These are phyloP conservation scores for Bodo saltans DNA, from an alignment of 78 protist species.

Conservation along the genomic window DNA sequence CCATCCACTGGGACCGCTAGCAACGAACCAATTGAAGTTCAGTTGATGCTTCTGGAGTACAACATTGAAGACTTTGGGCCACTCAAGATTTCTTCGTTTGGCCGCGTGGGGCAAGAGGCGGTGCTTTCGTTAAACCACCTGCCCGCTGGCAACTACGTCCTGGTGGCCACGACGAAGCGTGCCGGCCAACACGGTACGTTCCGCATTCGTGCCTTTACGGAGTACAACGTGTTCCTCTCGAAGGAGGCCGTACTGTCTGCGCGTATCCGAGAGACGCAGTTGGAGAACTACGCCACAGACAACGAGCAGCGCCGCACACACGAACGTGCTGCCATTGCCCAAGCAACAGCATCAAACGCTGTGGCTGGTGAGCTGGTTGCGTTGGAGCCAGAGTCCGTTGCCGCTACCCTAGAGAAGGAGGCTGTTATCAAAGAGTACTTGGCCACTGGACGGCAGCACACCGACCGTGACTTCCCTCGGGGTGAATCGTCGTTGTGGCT, in stretches of 20 bases:
- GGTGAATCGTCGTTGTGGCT: background rate
- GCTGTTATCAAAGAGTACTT: background rate
- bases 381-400: background rate
- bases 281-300: background rate
- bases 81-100: background rate
- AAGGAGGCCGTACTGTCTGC: background rate
- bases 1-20: no score
- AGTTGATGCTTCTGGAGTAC: background rate
- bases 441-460: background rate
- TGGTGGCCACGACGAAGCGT: background rate
- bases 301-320: background rate
- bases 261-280: background rate
- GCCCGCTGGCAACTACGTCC: background rate
- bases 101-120: background rate
- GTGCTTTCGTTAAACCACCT: no score
- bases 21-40: background rate
- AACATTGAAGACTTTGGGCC: background rate
- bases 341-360: background rate
- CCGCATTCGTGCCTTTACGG: background rate
- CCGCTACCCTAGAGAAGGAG: background rate
- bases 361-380: background rate
- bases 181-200: background rate
- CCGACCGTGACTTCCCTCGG: conserved; percentile 22
- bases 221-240: background rate
- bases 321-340: background rate